Evolutionary conservation across 148 eudicot species (phyloP).

Genomic region (Camellia lanceoleosa): DNA sequence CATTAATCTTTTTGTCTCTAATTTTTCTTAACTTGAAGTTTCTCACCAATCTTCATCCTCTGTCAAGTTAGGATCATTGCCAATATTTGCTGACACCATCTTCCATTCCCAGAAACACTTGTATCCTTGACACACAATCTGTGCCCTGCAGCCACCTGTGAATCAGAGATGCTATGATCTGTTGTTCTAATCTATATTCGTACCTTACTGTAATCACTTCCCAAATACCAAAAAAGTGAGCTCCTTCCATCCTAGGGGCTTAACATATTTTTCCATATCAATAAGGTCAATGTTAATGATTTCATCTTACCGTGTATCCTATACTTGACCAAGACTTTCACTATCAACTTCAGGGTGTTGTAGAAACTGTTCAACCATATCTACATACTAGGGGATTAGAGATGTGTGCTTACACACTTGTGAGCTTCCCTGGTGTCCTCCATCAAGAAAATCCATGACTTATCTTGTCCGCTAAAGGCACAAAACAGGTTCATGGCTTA

Average conservation of each 20-base stretch:
- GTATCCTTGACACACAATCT: neutral
- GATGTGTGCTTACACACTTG: neutral
- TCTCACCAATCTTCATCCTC: neutral
- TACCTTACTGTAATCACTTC: neutral
- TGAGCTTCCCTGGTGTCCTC: constrained; percentile 5
- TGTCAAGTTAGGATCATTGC: neutral
- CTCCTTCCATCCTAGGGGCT: neutral
- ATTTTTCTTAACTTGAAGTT: neutral
- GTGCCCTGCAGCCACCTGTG: neutral
- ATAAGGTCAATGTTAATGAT: neutral
- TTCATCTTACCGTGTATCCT: neutral
- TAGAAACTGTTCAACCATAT: neutral
- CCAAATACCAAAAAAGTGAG: neutral
- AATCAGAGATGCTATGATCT: neutral
- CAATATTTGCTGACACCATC: neutral
- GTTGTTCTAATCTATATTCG: neutral
- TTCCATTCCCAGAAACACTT: neutral
- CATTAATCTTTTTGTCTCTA: neutral
- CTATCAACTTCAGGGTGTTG: neutral
- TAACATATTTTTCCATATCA: neutral
- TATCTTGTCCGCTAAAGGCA: neutral
- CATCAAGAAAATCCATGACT: neutral
- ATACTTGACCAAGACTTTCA: neutral
- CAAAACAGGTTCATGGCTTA: neutral
- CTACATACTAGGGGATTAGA: constrained; percentile 1